Base-by-base conservation (phyloP, 768 basidiomycete genomes). In the Phallus indusiatus region DNA sequence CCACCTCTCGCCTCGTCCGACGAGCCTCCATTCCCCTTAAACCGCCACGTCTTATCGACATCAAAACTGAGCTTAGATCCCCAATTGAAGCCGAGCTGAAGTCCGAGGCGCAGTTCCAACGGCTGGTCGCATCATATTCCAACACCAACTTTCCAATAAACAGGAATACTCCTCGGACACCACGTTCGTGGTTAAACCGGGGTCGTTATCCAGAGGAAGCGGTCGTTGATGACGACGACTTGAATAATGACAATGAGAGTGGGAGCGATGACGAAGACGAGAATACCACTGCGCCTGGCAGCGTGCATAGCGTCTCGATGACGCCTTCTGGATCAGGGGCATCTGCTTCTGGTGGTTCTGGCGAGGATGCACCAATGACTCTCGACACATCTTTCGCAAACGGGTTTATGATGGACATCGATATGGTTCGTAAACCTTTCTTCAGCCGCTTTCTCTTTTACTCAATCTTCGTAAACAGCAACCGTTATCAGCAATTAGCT, bases 191-290 rank as follows among this genome's bases (percentile, higher is more conserved):
- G 2, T 79, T 82, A 21, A 85, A 90, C 70, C 81, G 88, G 60
- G 89, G 89, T 42, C 78, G 89, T 47, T 91, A 87, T 66, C 89
- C 89, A 21, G 89, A 91, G 71, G 89, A 90, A 72, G 89, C 82
- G 5, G 79, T 72, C 20, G 74, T 76, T 10, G 88, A 89, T 56
- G 82, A 87, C 14, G 61, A 62, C 20, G 59, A 66, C 37, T 64
- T 68, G 12, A 28, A 51, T 16, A 77, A 78, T 37, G 75, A 79
- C 53, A 85, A 85, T 62, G 85, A 83, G 6, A 82, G 83, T 28
- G 82, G 82, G 12, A 90, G 88, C 63, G 88, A 90, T 63, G 88
- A 90, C 62, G 88, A n/a, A n/a, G n/a, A 82, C 48, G 76, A 79
- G 36, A 81, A 81, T 54, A 79, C 79, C 51, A 73, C 72, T 14